Evolutionary conservation across 2,329 filamentous ascomycete genomes (phyloP), one percentile per base, ranked within the genome.

Genomic region (Aspergillus pseudonomiae): DNA sequence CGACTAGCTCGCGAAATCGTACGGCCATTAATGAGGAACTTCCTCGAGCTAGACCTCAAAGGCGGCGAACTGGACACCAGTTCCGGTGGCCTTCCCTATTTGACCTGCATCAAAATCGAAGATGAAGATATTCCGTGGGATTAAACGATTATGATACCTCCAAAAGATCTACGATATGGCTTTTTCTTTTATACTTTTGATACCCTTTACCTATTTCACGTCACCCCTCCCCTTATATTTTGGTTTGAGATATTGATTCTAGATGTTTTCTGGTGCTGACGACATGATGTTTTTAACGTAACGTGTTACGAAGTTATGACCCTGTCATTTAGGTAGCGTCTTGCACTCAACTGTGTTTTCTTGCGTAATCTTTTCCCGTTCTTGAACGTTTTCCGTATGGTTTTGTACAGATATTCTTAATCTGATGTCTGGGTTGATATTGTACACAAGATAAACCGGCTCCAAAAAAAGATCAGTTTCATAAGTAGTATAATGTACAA

Each of bases 1-100:
- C 85, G 86, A 61, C 85, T 94, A 73, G 94, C 94, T 7, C 84
- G 91, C 59, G 92, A 96, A 72, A 84, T 91, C 19, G 94, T 97
- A 9, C 89, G 89, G 63, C 94, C 94, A 4, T 81, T 97, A 14
- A 96, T 96, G 89, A 86, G 90, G 58, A 95, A 92, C 73, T 91
- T 89, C 59, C 84, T 97, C 14, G 92, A 97, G 78, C 84, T 96
- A 55, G 93, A 96, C 75, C 77, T 92, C 60, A 83, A 85, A 57
- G 71, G 71, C 32, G 71, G 67, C 43, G 63, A 75, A 26, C 57
- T 68, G 4, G 66, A 63, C 34, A 62, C 62, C 24, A 68, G 77
- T 71, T 67, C 82, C 75, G 78, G 76, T 4, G 81, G 83, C 6
- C 70, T 89, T 63, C 84, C 84, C 1, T 91, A 91, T 79, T 73